Conservation (phyloP, 768 basidiomycete genomes). For the Leccinum subtestaceum region DNA sequence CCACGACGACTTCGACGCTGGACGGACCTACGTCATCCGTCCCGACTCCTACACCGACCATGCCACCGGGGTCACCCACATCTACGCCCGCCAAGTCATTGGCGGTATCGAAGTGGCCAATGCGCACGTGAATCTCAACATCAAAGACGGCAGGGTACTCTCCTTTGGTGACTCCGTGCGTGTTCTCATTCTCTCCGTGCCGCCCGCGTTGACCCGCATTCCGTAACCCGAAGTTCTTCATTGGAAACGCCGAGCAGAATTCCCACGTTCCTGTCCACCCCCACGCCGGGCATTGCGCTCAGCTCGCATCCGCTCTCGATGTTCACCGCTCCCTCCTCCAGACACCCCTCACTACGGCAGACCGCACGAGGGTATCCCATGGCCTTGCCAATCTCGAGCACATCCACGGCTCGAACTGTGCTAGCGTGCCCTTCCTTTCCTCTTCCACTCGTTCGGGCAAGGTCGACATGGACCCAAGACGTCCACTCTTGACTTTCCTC, state of each 20-base stretch:
- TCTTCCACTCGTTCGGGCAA: no score
- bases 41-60: slow-evolving; percentile 85
- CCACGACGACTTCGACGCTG: slow-evolving; percentile 35
- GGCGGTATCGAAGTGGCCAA: slow-evolving; percentile 87
- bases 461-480: no score
- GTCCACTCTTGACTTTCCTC: no score
- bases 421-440: no score
- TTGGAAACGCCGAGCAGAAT: no score
- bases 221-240: slow-evolving; percentile 59
- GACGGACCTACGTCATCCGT: slow-evolving; percentile 56
- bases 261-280: no score
- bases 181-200: slow-evolving; percentile 11
- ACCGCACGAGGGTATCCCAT: slow-evolving; percentile 13
- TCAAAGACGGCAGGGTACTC: slow-evolving; percentile 78
- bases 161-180: slow-evolving; percentile 87
- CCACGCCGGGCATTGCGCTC: slow-evolving; percentile 12
- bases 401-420: no score
- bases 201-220: slow-evolving; percentile 8
- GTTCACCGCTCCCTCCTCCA: slow-evolving; percentile 33
- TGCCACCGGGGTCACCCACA: slow-evolving; percentile 83
- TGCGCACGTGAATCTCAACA: slow-evolving; percentile 91
- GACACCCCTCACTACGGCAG: slow-evolving; percentile 3
- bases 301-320: slow-evolving; percentile 35
- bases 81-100: slow-evolving; percentile 82
- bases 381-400: slow-evolving; percentile 7